A percentile compares a stretch with the other conserved stretches of the same genome.
Conservation (phyloP, 345 rosid species). For the Lepidium sativum region DNA sequence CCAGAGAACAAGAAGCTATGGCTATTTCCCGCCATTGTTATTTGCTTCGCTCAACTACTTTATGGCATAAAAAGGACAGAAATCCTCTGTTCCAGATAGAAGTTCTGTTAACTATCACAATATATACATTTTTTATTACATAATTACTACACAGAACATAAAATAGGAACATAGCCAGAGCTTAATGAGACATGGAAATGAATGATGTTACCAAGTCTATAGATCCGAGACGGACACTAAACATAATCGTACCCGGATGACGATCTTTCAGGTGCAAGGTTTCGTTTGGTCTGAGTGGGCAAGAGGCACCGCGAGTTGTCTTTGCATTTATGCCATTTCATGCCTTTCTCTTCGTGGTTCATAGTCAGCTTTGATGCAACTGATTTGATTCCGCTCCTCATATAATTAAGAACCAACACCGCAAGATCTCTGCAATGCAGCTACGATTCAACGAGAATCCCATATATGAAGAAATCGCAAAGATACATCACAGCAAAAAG, state of each 20-base stretch:
- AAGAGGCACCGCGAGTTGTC: constrained; percentile 53
- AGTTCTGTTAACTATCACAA: constrained; percentile 4
- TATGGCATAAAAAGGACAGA: not conserved
- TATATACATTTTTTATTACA: constrained; percentile 20
- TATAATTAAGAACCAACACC: constrained; percentile 34
- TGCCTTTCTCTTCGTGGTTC: constrained; percentile 40
- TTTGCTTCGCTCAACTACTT: not conserved
- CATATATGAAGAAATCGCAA: not conserved
- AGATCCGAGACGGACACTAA: constrained; percentile 10
- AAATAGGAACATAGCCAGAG: constrained; percentile 8
- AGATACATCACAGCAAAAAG: not conserved
- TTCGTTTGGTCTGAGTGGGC: constrained; percentile 51
- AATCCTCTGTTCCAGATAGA: not conserved
- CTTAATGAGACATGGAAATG: not conserved
- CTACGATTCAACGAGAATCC: not conserved
- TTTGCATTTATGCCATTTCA: constrained; percentile 56
- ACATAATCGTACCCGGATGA: constrained; percentile 48
- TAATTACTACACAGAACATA: not conserved
- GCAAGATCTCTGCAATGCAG: constrained; percentile 46
- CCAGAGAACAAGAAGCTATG: not conserved
- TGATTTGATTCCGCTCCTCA: constrained; percentile 49
- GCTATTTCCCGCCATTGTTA: not conserved
- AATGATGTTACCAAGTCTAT: constrained; percentile 14
- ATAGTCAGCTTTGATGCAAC: constrained; percentile 46
- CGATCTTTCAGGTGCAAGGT: constrained; percentile 32